phyloP scores from a whole-genome alignment of 169 alveolate species.

The Eimeria necatrix region DNA sequence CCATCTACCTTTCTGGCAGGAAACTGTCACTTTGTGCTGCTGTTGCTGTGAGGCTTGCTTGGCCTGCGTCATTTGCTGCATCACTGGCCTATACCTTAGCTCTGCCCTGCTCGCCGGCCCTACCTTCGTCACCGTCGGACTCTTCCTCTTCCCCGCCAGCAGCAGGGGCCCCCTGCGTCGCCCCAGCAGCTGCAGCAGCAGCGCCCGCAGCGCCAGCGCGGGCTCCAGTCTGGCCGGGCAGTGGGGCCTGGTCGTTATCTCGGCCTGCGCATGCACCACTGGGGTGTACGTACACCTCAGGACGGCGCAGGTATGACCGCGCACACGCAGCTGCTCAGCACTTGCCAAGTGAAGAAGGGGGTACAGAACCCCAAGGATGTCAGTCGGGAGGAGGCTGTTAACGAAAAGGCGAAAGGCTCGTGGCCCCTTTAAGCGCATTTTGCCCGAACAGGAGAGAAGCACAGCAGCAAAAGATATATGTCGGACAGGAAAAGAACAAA shows the following conservation, averaged over 20 bases:
- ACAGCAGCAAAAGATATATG: too few relatives aligned
- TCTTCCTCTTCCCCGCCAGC: background rate
- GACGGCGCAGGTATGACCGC: background rate
- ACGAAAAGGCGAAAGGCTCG: too few relatives aligned
- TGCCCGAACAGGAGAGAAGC: too few relatives aligned
- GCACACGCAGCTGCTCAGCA: background rate
- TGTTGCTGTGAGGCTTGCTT: too few relatives aligned
- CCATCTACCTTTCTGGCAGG: too few relatives aligned
- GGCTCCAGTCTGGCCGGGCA: background rate
- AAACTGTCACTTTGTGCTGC: too few relatives aligned
- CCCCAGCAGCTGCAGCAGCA: background rate
- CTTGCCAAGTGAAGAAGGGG: background rate
- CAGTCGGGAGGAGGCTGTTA: too few relatives aligned
- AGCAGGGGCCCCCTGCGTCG: conserved; percentile 6
- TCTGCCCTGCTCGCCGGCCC: background rate
- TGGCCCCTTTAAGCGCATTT: too few relatives aligned
- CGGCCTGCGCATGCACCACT: conserved; percentile 23
- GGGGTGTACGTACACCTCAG: conserved; percentile 6
- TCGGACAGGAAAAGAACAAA: background rate
- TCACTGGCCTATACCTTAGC: too few relatives aligned
- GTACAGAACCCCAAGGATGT: background rate
- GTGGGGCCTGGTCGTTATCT: conserved; percentile 63
- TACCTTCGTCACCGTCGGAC: conserved; percentile 54
- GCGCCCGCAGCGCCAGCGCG: background rate
- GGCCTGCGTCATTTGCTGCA: too few relatives aligned